These are phyloP conservation scores for Herpotrichia juniperi DNA, from an alignment of 2,329 filamentous ascomycete species.

Conservation along the genomic window DNA sequence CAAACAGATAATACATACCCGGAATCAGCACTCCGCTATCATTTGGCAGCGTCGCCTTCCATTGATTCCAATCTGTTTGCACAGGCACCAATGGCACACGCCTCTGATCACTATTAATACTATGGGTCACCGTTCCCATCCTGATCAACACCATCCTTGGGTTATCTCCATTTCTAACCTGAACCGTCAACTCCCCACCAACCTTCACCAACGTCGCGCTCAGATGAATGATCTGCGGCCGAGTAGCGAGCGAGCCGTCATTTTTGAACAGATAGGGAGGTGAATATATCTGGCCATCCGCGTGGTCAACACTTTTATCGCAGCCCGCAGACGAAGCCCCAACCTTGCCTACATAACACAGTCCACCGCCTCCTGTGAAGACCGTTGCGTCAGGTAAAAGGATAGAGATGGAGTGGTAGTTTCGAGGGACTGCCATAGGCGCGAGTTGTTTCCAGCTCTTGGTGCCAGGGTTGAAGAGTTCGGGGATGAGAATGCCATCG, in stretches of 20 bases:
- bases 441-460: constrained; percentile 26
- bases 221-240: not conserved
- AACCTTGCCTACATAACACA: constrained; percentile 47
- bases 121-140: no score
- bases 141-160: no score
- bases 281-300: constrained; percentile 46
- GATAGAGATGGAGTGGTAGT: constrained; percentile 32
- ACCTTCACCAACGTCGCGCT: not conserved
- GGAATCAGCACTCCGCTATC: no score
- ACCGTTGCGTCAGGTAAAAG: constrained; percentile 34
- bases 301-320: constrained; percentile 51
- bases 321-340: constrained; percentile 41
- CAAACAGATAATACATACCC: no score
- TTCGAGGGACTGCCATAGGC: constrained; percentile 26
- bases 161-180: no score
- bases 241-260: not conserved
- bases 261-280: no score
- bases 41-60: no score
- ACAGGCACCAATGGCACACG: no score
- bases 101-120: no score
- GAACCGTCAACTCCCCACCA: no score
- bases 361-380: constrained; percentile 32
- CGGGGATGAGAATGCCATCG: constrained; percentile 19
- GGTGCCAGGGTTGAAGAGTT: constrained; percentile 29
- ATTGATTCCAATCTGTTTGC: no score